These are phyloP conservation scores for Hypoxylon sp. DNA, from an alignment of 2,329 filamentous ascomycete genomes.

Conservation along the genomic window DNA sequence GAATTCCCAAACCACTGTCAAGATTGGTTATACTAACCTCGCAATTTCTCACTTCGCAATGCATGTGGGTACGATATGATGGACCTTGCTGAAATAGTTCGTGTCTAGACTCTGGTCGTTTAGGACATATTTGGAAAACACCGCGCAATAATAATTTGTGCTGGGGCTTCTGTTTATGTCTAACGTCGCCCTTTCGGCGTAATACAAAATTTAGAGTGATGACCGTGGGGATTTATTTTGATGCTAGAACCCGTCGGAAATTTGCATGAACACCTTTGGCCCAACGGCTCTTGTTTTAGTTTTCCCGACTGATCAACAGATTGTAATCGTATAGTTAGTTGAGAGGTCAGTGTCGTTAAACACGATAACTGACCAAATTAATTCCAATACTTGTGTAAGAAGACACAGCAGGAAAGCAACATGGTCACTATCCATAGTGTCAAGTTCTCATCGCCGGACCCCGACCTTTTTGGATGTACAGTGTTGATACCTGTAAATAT, in stretches of 20 bases:
- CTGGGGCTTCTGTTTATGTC: constrained; percentile 18
- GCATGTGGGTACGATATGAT: constrained; percentile 1
- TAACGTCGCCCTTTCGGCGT: constrained; percentile 7
- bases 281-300: constrained; percentile 14
- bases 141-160: constrained; percentile 19
- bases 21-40: constrained; percentile 16
- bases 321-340: neutral
- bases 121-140: constrained; percentile 15
- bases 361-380: neutral
- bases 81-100: constrained; percentile 11
- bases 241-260: constrained; percentile 27
- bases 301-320: constrained; percentile 7
- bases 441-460: neutral
- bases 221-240: constrained; percentile 6
- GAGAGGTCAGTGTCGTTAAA: neutral
- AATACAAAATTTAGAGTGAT: constrained; percentile 11
- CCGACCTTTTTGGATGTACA: neutral
- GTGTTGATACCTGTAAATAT: neutral
- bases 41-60: constrained; percentile 15
- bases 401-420: neutral
- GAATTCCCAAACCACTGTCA: neutral
- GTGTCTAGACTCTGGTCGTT: constrained; percentile 10
- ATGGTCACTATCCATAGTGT: constrained; percentile 1
- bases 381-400: constrained; percentile 1
- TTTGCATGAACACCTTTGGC: constrained; percentile 23